These are phyloP conservation scores for Kandelia obovata DNA, from an alignment of 345 rosid genomes.

Conservation along the genomic window DNA sequence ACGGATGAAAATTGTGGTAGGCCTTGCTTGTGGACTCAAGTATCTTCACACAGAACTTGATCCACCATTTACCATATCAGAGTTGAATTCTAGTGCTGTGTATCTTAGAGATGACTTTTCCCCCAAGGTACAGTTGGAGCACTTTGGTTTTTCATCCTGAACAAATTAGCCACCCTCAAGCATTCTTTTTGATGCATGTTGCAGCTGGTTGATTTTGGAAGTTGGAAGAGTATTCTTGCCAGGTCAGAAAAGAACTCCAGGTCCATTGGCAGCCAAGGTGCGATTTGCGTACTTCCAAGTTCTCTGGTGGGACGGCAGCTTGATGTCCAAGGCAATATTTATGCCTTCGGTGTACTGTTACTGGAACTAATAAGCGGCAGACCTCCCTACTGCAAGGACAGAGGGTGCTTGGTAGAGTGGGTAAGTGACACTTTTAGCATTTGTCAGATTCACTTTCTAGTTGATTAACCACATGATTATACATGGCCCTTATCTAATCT, in stretches of 20 bases:
- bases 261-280: slow-evolving; percentile 68
- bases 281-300: slow-evolving; percentile 69
- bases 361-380: slow-evolving; percentile 90
- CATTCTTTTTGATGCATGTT: slow-evolving; percentile 4
- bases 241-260: slow-evolving; percentile 87
- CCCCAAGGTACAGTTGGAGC: slow-evolving; percentile 62
- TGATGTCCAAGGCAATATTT: slow-evolving; percentile 78
- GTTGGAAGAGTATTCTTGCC: slow-evolving; percentile 89
- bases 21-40: slow-evolving; percentile 85
- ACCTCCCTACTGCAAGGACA: slow-evolving; percentile 82
- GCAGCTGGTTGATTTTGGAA: slow-evolving; percentile 95
- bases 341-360: slow-evolving; percentile 84
- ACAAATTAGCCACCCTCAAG: not conserved
- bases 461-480: not conserved
- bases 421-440: slow-evolving; percentile 37
- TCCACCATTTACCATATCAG: slow-evolving; percentile 88
- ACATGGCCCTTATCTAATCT: slow-evolving; percentile 7
- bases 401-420: slow-evolving; percentile 86
- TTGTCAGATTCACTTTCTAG: not conserved
- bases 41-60: slow-evolving; percentile 84
- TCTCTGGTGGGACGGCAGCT: slow-evolving; percentile 69
- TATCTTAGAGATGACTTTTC: slow-evolving; percentile 95
- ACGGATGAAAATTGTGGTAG: slow-evolving; percentile 81
- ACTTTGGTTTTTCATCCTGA: not conserved
- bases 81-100: slow-evolving; percentile 80